Conservation (phyloP, 2,329 filamentous ascomycete species). For the Sporothrix globosa region DNA sequence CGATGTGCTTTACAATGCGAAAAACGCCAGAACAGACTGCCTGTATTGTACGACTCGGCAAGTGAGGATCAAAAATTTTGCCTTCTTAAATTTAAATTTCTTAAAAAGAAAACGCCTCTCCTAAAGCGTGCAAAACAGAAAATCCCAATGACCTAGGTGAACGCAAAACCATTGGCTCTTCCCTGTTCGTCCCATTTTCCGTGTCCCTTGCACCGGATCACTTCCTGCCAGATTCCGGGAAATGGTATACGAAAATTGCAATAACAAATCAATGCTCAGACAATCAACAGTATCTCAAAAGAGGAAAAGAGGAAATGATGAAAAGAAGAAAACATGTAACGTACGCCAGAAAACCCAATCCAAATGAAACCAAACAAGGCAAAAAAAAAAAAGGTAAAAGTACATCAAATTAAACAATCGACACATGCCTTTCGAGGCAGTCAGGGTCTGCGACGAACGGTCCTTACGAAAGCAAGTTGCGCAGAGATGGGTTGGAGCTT, state of each 20-base stretch:
- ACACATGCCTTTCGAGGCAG: not conserved
- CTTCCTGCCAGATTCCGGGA: slow-evolving; percentile 8
- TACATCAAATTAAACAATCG: slow-evolving; percentile 3
- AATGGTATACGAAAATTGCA: slow-evolving; percentile 24
- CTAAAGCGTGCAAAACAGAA: not conserved
- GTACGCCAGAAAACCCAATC: not conserved
- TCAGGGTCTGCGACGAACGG: not conserved
- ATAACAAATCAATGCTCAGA: not conserved
- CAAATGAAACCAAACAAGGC: slow-evolving; percentile 3
- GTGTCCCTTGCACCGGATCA: slow-evolving; percentile 8
- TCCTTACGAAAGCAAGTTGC: slow-evolving; percentile 67
- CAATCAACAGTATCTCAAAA: not conserved
- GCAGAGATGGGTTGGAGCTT: slow-evolving; percentile 74
- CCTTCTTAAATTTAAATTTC: not conserved
- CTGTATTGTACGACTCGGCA: too few species aligned
- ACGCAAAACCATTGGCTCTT: not conserved
- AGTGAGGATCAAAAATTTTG: too few species aligned
- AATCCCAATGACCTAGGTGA: not conserved
- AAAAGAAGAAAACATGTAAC: not conserved
- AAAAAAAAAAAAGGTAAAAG: slow-evolving; percentile 24
- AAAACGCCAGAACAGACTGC: too few species aligned
- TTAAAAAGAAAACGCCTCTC: not conserved
- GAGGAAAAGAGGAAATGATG: not conserved
- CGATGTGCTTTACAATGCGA: too few species aligned
- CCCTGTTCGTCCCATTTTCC: slow-evolving; percentile 4